These are phyloP conservation scores for Penicillium crystallinum DNA, from an alignment of 495 filamentous ascomycete genomes.

Conservation along the genomic window DNA sequence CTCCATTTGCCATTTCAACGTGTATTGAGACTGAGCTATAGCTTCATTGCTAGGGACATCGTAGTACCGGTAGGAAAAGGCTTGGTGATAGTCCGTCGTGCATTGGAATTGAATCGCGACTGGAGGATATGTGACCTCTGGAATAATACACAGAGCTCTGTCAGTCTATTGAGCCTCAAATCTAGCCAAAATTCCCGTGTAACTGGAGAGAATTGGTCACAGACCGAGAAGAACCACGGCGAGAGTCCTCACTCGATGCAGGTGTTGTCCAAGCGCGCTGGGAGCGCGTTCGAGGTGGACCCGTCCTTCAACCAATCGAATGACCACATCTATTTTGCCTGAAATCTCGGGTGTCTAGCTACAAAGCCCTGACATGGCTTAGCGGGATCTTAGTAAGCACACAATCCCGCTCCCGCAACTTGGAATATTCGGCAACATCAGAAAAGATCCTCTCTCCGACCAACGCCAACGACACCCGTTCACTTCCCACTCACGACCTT, in stretches of 20 bases:
- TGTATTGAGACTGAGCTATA: not conserved
- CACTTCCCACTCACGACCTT: conserved; percentile 29
- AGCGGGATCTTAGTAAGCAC: conserved; percentile 40
- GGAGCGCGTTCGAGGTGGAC: not conserved
- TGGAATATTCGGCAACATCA: conserved; percentile 16
- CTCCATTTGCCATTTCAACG: not conserved
- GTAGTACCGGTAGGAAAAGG: not conserved
- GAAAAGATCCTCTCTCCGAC: conserved; percentile 28
- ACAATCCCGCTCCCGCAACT: conserved; percentile 29
- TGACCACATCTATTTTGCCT: not conserved
- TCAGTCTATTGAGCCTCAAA: too few relatives aligned
- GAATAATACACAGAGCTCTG: not conserved
- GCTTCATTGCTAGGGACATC: not conserved
- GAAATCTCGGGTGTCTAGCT: not conserved
- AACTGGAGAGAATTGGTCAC: not conserved
- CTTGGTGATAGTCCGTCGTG: not conserved
- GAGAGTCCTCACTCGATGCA: too few relatives aligned
- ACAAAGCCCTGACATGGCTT: conserved; percentile 17
- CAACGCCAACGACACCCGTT: conserved; percentile 33
- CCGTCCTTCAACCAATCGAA: not conserved
- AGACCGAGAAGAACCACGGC: not conserved
- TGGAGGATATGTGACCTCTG: not conserved
- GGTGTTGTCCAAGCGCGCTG: not conserved
- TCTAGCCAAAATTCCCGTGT: not conserved
- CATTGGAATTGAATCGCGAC: not conserved